phyloP scores from a whole-genome alignment of 345 rosid genomes.

The Corymbia maculata region DNA sequence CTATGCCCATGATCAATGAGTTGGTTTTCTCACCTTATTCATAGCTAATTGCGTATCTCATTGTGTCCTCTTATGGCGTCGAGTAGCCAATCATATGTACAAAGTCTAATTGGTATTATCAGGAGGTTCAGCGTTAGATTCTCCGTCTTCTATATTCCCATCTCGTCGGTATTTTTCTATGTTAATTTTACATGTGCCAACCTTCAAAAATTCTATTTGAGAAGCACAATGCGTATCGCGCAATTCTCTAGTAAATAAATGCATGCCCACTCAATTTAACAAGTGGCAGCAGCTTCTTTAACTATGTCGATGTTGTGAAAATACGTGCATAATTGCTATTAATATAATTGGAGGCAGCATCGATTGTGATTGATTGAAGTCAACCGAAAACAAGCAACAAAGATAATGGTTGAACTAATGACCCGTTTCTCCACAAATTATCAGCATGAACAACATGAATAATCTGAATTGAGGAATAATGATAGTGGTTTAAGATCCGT shows the following conservation, averaged over 20 bases:
- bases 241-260: background rate
- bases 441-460: background rate
- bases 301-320: background rate
- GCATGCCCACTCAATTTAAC: background rate
- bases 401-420: background rate
- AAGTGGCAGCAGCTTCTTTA: background rate
- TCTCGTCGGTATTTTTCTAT: background rate
- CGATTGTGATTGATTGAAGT: background rate
- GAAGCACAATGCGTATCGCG: background rate
- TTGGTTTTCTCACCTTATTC: background rate
- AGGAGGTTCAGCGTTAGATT: background rate
- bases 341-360: background rate
- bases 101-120: background rate
- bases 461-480: background rate
- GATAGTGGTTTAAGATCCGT: background rate
- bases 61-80: background rate
- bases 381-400: background rate
- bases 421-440: background rate
- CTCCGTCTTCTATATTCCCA: background rate
- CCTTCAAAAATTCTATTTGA: background rate
- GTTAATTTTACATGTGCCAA: background rate
- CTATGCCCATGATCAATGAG: background rate
- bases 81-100: background rate
- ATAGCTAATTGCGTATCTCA: background rate
- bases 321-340: background rate